Base-by-base conservation (phyloP, 2,329 filamentous ascomycete genomes). In the Penicillium hordei region DNA sequence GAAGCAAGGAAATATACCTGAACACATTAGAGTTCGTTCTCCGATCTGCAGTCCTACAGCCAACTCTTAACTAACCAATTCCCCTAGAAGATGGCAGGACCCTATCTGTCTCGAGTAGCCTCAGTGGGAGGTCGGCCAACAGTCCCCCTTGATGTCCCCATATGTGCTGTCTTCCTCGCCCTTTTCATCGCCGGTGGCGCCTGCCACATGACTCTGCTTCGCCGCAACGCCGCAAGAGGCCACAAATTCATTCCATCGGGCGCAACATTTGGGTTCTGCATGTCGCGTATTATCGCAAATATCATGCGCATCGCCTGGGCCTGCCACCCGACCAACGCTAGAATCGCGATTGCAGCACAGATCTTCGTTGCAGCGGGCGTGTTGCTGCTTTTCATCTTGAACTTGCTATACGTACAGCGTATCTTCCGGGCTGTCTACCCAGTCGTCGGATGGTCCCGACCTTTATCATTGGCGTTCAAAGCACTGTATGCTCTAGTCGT, bases 301-400 rank as follows among this genome's bases (percentile, higher is more conserved):
- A 72, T 77, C n/a, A 70, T 84, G 52, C 78, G 82, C 10, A 82
- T 84, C 5, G 80, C 74, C n/a, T 84, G 81, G 82, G 85, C 87
- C 8, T 73, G 68, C 33, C 66, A 73, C 59, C 74, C 65, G 52
- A 63, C 43, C 12, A 81, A 82, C 59, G 65, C 82, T 34, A 68
- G 65, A 10, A 68, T 86, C 5, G 81, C 78, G 3, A 82, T 86
- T 48, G 82, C 83, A 0, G 84, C 89, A 4, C 80, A 81, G 62
- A 83, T 94, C 68, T 86, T 94, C 66, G 84, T 90, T 57, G 84
- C 86, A 44, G 87, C 89, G 0, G 91, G 90, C 42, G 86, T 92
- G 17, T 71, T 95, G 34, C 74, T 95, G 8, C 78, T 95, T 27
- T 93, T 90, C 73, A 76, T 93, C 66, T 78, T 91, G 74, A 94